Conservation (phyloP, 2,329 filamentous ascomycete genomes). For the Oidium heveae region DNA sequence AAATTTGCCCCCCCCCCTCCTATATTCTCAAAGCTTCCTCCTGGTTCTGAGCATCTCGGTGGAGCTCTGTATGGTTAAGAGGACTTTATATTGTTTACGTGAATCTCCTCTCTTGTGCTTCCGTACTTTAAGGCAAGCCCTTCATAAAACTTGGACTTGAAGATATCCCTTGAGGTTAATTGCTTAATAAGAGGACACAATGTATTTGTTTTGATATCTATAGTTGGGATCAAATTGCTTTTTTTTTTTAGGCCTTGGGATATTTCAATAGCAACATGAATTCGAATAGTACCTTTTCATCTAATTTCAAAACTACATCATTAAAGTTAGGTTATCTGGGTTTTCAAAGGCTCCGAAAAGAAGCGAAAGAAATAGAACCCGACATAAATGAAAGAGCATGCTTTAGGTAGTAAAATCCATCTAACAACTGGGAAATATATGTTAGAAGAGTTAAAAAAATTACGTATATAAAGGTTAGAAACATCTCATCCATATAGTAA, state of each 20-base stretch:
- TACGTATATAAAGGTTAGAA: no score
- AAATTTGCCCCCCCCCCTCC: background rate
- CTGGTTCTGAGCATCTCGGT: background rate
- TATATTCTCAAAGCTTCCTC: background rate
- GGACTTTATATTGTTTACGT: background rate
- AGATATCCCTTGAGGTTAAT: background rate
- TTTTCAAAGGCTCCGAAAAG: no score
- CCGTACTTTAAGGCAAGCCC: background rate
- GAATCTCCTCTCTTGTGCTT: background rate
- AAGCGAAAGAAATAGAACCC: no score
- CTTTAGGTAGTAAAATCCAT: no score
- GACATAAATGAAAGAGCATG: no score
- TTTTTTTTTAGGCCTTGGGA: background rate
- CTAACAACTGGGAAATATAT: no score
- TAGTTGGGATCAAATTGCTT: background rate
- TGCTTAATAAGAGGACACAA: background rate
- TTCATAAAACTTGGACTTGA: background rate
- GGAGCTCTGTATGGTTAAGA: background rate
- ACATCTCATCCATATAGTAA: no score
- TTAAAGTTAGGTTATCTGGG: no score
- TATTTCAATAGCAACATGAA: background rate
- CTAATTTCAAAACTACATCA: background rate
- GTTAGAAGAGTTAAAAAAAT: no score
- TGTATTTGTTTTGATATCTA: background rate
- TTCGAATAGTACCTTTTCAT: background rate